phyloP scores from a whole-genome alignment of 768 basidiomycete genomes.

The Macrolepiota fuliginosa region DNA sequence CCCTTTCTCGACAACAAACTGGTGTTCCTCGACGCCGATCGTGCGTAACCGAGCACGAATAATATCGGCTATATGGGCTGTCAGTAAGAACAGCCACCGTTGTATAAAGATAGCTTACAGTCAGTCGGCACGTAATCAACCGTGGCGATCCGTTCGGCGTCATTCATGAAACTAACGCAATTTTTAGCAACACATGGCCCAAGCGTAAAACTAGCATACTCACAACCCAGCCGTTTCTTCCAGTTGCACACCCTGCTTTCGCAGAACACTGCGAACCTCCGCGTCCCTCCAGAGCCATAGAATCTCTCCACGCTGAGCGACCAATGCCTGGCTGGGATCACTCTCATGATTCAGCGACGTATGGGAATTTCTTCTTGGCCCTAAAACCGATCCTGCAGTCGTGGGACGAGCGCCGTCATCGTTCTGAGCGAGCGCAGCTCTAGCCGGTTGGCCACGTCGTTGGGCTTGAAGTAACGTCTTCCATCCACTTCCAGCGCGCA shows the following conservation, averaged over 20 bases:
- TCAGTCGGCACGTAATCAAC: constrained; percentile 61
- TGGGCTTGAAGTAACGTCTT: constrained; percentile 38
- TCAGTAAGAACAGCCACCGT: background rate
- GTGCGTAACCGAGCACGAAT: constrained; percentile 75
- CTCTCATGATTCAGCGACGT: constrained; percentile 25
- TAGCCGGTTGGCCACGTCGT: constrained; percentile 14
- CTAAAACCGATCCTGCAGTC: background rate
- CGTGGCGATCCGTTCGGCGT: constrained; percentile 56
- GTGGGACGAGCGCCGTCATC: background rate
- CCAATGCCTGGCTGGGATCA: constrained; percentile 52
- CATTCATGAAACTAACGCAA: constrained; percentile 63
- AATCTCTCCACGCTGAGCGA: constrained; percentile 58
- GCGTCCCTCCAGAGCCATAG: constrained; percentile 59
- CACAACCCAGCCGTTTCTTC: constrained; percentile 70
- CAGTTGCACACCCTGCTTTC: constrained; percentile 46
- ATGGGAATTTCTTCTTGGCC: constrained; percentile 20
- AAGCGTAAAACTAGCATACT: constrained; percentile 24
- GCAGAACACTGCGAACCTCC: constrained; percentile 49
- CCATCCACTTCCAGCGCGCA: constrained; percentile 61
- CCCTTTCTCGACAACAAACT: constrained; percentile 53
- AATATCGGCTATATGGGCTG: constrained; percentile 50
- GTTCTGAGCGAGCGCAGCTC: background rate
- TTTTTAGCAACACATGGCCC: background rate
- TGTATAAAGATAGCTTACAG: constrained; percentile 35
- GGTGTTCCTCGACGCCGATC: constrained; percentile 72